Percentiles rank a stretch among this genome's conserved stretches.
Evolutionary conservation across 371 early-diverging fungal species (phyloP).

Genomic region (Mucor indicus): DNA sequence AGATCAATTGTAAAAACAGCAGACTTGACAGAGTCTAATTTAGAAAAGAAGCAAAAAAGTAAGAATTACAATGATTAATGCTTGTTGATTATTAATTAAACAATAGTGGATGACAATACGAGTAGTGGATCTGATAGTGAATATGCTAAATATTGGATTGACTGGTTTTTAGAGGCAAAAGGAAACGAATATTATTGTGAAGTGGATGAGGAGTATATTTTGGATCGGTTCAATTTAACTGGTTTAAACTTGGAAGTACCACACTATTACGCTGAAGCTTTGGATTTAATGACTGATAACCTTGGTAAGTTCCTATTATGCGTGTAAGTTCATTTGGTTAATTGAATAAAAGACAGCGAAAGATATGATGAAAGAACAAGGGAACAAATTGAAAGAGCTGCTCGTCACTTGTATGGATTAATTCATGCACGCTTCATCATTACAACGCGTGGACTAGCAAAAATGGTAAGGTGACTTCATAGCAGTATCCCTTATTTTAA

Average conservation of each 20-base stretch:
- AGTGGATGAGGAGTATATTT: constrained; percentile 90
- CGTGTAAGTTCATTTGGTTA: not conserved
- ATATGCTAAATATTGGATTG: constrained; percentile 75
- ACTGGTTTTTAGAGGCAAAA: constrained; percentile 69
- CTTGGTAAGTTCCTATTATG: constrained; percentile 33
- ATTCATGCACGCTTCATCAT: constrained; percentile 91
- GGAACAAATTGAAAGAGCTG: constrained; percentile 65
- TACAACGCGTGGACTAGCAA: constrained; percentile 77
- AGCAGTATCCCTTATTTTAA: not conserved
- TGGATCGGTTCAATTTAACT: constrained; percentile 93
- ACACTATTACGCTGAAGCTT: constrained; percentile 68
- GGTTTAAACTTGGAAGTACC: constrained; percentile 78
- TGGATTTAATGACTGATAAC: constrained; percentile 88
- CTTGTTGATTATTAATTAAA: not conserved
- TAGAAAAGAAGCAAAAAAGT: constrained; percentile 2
- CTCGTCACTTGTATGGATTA: constrained; percentile 83
- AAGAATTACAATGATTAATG: not conserved
- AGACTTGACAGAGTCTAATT: constrained; percentile 7
- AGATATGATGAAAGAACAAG: constrained; percentile 60
- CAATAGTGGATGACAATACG: constrained; percentile 14
- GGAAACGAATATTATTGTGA: constrained; percentile 93
- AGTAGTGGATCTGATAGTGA: constrained; percentile 57
- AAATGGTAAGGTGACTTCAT: constrained; percentile 60
- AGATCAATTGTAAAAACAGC: constrained; percentile 4
- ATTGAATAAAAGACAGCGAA: constrained; percentile 46